These are phyloP conservation scores for Silene uniflora DNA, from an alignment of 148 eudicot species.

Conservation along the genomic window DNA sequence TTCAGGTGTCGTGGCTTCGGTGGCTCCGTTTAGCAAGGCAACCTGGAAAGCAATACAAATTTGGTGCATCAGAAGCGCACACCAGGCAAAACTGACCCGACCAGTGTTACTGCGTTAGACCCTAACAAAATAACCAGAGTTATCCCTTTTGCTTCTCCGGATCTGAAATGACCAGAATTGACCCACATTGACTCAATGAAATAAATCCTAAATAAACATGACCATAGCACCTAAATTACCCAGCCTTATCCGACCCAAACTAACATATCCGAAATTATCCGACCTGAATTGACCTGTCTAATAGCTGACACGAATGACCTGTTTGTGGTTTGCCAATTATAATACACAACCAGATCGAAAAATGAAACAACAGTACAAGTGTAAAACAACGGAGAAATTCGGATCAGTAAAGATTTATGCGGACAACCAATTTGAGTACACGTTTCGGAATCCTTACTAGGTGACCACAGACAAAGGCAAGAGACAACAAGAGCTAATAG, in stretches of 20 bases:
- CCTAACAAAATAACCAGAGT: not conserved
- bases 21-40: not conserved
- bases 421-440: not conserved
- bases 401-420: not conserved
- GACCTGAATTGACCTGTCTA: too few relatives aligned
- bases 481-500: not conserved
- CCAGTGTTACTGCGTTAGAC: not conserved
- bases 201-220: too few relatives aligned
- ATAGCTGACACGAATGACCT: too few relatives aligned
- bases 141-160: too few relatives aligned
- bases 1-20: not conserved
- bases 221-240: too few relatives aligned
- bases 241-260: too few relatives aligned
- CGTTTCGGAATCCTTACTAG: not conserved
- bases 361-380: not conserved
- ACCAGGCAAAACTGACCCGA: not conserved
- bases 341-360: not conserved
- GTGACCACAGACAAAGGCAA: not conserved
- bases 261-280: too few relatives aligned
- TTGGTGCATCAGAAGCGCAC: conserved; percentile 6
- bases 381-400: not conserved
- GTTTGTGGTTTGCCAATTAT: not conserved
- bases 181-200: too few relatives aligned
- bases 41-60: conserved; percentile 7
- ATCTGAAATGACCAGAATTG: too few relatives aligned